These are phyloP conservation scores for Physcomitrellopsis africana DNA, from an alignment of 225 moss, liverwort and hornwort genomes.

Conservation along the genomic window DNA sequence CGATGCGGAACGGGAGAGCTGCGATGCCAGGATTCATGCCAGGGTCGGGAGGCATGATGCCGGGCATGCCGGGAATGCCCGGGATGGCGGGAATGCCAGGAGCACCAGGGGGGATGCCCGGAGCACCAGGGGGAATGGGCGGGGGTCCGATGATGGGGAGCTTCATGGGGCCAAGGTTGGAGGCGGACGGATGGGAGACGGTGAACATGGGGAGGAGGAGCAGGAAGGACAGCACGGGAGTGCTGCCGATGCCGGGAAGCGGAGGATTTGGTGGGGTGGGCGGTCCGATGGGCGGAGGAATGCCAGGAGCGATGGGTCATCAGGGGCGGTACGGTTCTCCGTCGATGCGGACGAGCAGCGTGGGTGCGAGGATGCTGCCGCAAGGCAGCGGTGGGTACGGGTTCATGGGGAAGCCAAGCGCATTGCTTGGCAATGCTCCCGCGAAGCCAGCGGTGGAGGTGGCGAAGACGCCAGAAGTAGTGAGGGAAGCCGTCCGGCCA, in stretches of 20 bases:
- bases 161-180: conserved; percentile 41
- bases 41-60: conserved; percentile 48
- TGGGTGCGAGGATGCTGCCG: conserved; percentile 46
- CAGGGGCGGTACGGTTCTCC: conserved; percentile 28
- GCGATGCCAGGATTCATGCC: conserved; percentile 43
- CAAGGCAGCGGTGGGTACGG: conserved; percentile 36
- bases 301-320: conserved; percentile 40
- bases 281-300: conserved; percentile 14
- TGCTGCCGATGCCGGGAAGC: conserved; percentile 49
- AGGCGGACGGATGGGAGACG: conserved; percentile 57
- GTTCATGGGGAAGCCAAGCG: conserved; percentile 56
- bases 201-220: conserved; percentile 35
- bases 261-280: conserved; percentile 7
- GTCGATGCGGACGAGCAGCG: conserved; percentile 27
- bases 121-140: conserved; percentile 34
- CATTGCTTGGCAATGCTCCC: conserved; percentile 53
- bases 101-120: conserved; percentile 33
- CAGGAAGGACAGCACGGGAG: conserved; percentile 39
- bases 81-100: conserved; percentile 55
- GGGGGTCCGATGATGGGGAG: conserved; percentile 40
- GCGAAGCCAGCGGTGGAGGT: conserved; percentile 24
- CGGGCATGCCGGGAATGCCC: conserved; percentile 31
- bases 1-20: conserved; percentile 55
- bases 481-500: neutral
- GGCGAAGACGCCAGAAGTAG: conserved; percentile 8